Evolutionary conservation across 2,329 filamentous ascomycete genomes (phyloP).

Genomic region (Scopulariopsis brevicaulis): DNA sequence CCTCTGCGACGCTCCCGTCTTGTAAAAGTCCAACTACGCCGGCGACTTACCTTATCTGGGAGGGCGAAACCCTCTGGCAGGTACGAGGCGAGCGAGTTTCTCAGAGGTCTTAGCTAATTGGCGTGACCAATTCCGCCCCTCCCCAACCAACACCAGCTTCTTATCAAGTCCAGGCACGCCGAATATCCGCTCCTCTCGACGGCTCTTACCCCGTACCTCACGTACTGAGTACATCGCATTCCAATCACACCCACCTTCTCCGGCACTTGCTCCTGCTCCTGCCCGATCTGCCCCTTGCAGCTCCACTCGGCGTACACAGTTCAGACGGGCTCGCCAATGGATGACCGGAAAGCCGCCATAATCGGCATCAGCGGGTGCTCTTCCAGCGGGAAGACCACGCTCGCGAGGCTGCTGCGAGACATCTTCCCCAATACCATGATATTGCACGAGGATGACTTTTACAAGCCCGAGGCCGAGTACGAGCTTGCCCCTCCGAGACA

Average conservation of each 20-base stretch:
- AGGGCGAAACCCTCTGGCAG: neutral
- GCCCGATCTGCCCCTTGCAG: neutral
- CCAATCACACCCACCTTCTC: neutral
- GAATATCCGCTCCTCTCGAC: neutral
- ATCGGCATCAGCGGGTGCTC: conserved; percentile 83
- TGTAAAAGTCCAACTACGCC: neutral
- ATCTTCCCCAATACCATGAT: conserved; percentile 73
- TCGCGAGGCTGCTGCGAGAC: conserved; percentile 72
- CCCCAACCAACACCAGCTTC: neutral
- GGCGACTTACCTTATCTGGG: neutral
- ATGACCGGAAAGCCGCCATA: conserved; percentile 42
- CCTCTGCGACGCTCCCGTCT: neutral
- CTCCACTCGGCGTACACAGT: neutral
- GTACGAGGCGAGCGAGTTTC: neutral
- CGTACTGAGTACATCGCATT: neutral
- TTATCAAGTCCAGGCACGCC: neutral
- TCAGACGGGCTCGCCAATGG: conserved; percentile 14
- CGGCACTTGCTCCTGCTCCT: neutral
- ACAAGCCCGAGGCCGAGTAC: conserved; percentile 64
- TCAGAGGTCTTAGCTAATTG: neutral
- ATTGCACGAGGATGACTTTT: conserved; percentile 95
- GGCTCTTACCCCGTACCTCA: neutral
- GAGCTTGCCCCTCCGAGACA: conserved; percentile 14
- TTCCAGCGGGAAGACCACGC: conserved; percentile 88
- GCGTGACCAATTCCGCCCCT: neutral